Conservation (phyloP, 2,329 filamentous ascomycete genomes). For the Fusarium anthophilum region DNA sequence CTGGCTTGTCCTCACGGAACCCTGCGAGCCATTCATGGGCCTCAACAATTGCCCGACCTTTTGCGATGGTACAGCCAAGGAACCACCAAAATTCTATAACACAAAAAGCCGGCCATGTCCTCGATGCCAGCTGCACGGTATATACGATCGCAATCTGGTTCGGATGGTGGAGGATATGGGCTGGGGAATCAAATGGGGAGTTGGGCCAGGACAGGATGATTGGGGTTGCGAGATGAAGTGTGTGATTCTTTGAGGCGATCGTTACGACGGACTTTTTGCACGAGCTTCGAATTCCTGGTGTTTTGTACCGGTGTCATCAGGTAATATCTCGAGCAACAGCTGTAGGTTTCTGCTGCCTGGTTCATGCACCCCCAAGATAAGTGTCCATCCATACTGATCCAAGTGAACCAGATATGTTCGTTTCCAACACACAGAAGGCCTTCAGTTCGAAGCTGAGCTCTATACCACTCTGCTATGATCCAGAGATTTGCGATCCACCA, state of each 20-base stretch:
- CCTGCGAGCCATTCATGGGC: slow-evolving; percentile 60
- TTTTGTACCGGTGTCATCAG: background rate
- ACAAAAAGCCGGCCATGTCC: slow-evolving; percentile 54
- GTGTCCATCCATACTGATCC: background rate
- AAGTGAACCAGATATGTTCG: background rate
- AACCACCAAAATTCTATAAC: slow-evolving; percentile 47
- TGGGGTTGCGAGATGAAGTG: slow-evolving; percentile 51
- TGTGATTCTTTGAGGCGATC: slow-evolving; percentile 45
- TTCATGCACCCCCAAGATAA: background rate
- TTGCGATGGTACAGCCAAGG: slow-evolving; percentile 50
- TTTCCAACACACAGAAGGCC: background rate
- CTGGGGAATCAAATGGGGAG: slow-evolving; percentile 58
- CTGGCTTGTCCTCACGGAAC: slow-evolving; percentile 59
- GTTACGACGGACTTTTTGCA: background rate
- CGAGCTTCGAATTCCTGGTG: background rate
- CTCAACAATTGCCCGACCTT: slow-evolving; percentile 60
- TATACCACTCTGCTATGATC: background rate
- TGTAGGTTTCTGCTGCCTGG: background rate
- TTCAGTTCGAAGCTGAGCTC: background rate
- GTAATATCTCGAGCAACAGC: background rate
- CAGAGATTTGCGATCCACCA: background rate
- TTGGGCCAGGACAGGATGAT: slow-evolving; percentile 53
- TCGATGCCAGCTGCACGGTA: slow-evolving; percentile 50
- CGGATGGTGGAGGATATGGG: slow-evolving; percentile 57
- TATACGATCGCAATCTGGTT: slow-evolving; percentile 59